Base-by-base conservation (phyloP, 2,329 filamentous ascomycete genomes). In the Thermothelomyces thermophilus region DNA sequence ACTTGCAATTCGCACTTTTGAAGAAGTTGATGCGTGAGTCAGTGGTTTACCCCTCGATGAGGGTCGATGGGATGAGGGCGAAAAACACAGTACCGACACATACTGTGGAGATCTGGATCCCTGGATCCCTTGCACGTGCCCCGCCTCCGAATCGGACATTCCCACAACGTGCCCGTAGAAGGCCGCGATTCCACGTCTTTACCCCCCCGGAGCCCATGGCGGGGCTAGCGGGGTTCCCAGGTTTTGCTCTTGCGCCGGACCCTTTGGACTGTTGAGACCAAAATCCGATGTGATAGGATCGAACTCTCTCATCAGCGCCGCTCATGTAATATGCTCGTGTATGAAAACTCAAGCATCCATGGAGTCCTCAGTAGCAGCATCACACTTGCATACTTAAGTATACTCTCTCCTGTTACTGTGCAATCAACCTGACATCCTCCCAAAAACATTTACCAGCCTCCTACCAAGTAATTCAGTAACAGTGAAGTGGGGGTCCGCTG, bases 111-210 rank as follows among this genome's bases (percentile, higher is more conserved):
- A 20, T 47, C 17, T 35, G 9, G 40, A 42, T n/a, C 10, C 37
- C 37, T 30, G 37, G 37, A 13, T n/a, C n/a, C 34, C 37, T 36
- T 33, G 34, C 31, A 46, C 24, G 50, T 34, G 44, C 46, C 41
- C 42, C 46, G 45, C 41, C 51, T 52, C 50, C 46, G 50, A 49
- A 42, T 33, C 51, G 51, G 51, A 49, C 36, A 31, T 41, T 46
- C 30, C 35, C 48, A 19, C 17, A 33, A 36, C 22, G 6, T 35
- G 33, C 13, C 13, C 17, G 2, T 19, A 17, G 41, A 9, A 20
- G 37, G 22, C 17, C 5, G 44, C 19, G 35, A 14, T 24, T 4
- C 26, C 37, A 31, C 6, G 33, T 3, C 36, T 14, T 39, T 14
- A 26, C n/a, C 20, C 20, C 20, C 20, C 37, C 20, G n/a, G 22